Evolutionary conservation across 768 basidiomycete species (phyloP).

Genomic region (Suillus subluteus): DNA sequence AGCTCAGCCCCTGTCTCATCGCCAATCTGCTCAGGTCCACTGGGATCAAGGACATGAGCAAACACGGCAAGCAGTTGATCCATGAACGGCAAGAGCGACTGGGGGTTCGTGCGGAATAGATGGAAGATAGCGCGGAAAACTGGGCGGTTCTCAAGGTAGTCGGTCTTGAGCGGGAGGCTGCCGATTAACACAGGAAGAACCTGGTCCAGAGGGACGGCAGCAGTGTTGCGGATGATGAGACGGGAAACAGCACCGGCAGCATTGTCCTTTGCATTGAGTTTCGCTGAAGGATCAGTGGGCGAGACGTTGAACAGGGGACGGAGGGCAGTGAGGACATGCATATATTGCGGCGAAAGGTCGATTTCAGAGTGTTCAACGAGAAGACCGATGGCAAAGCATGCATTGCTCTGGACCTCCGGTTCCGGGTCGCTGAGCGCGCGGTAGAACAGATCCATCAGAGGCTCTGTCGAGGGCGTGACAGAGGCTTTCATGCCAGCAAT

Average conservation of each 20-base stretch:
- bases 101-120: slow-evolving; percentile 78
- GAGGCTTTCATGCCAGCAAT: slow-evolving; percentile 89
- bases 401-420: slow-evolving; percentile 94
- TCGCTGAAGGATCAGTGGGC: slow-evolving; percentile 62
- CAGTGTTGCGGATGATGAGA: slow-evolving; percentile 77
- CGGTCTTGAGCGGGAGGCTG: slow-evolving; percentile 85
- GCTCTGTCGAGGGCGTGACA: slow-evolving; percentile 82
- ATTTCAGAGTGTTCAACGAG: slow-evolving; percentile 84
- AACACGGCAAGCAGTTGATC: slow-evolving; percentile 83
- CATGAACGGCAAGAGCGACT: slow-evolving; percentile 71
- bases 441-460: slow-evolving; percentile 83
- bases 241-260: slow-evolving; percentile 94
- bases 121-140: slow-evolving; percentile 90
- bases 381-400: slow-evolving; percentile 91
- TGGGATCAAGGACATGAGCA: slow-evolving; percentile 80
- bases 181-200: slow-evolving; percentile 84
- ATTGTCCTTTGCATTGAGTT: slow-evolving; percentile 91
- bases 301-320: slow-evolving; percentile 78
- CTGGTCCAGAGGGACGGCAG: slow-evolving; percentile 85
- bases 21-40: slow-evolving; percentile 71
- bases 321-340: slow-evolving; percentile 75
- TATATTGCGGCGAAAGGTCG: slow-evolving; percentile 83
- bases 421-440: slow-evolving; percentile 82
- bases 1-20: slow-evolving; percentile 79
- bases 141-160: slow-evolving; percentile 87